Evolutionary conservation across 148 eudicot species (phyloP).

Genomic region (Fallopia convolvulus): DNA sequence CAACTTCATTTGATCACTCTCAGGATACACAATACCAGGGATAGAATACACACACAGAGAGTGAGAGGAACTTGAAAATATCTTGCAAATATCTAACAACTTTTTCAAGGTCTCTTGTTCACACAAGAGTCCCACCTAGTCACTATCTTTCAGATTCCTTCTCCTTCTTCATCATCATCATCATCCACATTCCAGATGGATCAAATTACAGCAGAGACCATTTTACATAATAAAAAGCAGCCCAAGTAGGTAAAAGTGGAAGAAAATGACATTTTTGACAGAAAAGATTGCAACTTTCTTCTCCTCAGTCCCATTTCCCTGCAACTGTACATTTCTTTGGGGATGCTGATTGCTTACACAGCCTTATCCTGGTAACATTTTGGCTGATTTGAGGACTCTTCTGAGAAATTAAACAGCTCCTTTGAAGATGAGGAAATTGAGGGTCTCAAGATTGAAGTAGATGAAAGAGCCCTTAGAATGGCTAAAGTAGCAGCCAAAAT

Average conservation of each 20-base stretch:
- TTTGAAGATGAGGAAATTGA: constrained; percentile 93
- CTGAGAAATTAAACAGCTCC: constrained; percentile 36
- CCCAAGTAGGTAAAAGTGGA: not conserved
- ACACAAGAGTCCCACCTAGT: not conserved
- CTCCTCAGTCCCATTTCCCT: not conserved
- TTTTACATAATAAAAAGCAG: not conserved
- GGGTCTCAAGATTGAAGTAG: constrained; percentile 85
- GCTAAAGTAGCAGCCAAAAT: constrained; percentile 89
- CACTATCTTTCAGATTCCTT: not conserved
- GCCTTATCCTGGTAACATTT: no score
- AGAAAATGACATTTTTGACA: not conserved
- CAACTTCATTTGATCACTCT: not conserved
- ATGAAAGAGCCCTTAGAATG: constrained; percentile 86
- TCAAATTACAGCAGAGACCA: not conserved
- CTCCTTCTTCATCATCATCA: not conserved
- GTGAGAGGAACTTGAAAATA: not conserved
- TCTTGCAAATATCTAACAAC: not conserved
- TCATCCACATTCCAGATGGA: not conserved
- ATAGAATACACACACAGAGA: no score
- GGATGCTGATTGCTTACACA: not conserved
- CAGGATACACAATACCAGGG: constrained; percentile 41
- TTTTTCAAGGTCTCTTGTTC: not conserved
- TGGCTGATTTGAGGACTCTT: no score
- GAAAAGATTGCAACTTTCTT: constrained; percentile 8
- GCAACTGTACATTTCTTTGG: not conserved